phyloP scores from a whole-genome alignment of 1,284 basidiomycete genomes.

The Grifola frondosa region DNA sequence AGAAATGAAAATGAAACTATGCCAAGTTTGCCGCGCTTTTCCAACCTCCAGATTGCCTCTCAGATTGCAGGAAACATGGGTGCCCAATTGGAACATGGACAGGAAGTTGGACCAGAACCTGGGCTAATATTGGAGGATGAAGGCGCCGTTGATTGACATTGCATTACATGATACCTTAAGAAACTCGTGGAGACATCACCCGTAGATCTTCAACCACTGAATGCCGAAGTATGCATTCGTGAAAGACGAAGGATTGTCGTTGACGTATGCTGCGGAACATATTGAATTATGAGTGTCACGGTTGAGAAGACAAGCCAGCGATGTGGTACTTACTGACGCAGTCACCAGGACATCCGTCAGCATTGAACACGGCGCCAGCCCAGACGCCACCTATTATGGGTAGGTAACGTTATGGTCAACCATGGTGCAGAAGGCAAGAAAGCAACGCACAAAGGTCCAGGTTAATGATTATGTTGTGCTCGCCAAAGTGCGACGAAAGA shows the following conservation, averaged over 20 bases:
- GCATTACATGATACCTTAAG: no score
- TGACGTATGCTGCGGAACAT: constrained; percentile 50
- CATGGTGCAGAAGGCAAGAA: neutral
- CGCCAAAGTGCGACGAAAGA: constrained; percentile 47
- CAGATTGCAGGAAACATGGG: no score
- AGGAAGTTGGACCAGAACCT: no score
- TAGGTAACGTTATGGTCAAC: neutral
- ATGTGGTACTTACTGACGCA: constrained; percentile 41
- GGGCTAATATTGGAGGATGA: no score
- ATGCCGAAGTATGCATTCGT: constrained; percentile 68
- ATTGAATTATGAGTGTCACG: no score
- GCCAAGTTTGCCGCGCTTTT: no score
- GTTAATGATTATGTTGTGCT: constrained; percentile 59
- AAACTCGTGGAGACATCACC: no score
- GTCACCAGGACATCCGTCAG: constrained; percentile 45
- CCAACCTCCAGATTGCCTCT: no score
- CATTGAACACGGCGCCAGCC: constrained; percentile 47
- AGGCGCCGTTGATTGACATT: no score
- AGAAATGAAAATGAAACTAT: no score
- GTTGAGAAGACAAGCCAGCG: no score
- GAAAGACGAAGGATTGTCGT: constrained; percentile 65
- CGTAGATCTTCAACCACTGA: constrained; percentile 46
- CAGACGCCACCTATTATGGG: constrained; percentile 46
- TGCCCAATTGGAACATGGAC: no score
- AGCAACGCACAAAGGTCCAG: constrained; percentile 36